A percentile compares a stretch with the other conserved stretches of the same genome.
Conservation (phyloP, 2,329 filamentous ascomycete genomes). For the Fusarium continuum region DNA sequence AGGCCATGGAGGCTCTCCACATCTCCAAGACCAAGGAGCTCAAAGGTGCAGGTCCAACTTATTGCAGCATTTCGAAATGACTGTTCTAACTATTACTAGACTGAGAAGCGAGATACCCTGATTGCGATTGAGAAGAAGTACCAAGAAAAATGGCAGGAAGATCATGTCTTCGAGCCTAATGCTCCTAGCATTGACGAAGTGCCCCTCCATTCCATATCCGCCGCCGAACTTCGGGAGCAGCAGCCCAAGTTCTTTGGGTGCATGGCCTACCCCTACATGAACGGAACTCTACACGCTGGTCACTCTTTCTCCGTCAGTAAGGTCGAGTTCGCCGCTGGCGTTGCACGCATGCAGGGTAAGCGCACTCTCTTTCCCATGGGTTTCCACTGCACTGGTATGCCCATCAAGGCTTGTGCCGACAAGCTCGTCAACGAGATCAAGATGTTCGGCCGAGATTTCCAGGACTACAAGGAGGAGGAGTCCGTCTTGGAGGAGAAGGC, state of each 20-base stretch:
- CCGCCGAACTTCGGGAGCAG: slow-evolving; percentile 79
- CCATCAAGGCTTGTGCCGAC: slow-evolving; percentile 96
- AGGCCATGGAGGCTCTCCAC: slow-evolving; percentile 61
- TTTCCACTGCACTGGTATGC: slow-evolving; percentile 94
- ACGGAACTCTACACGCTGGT: slow-evolving; percentile 87
- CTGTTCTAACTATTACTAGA: slow-evolving; percentile 58
- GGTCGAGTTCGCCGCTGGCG: slow-evolving; percentile 89
- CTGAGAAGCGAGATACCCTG: slow-evolving; percentile 86
- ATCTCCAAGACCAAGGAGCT: slow-evolving; percentile 70
- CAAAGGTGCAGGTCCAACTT: slow-evolving; percentile 59
- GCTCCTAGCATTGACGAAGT: slow-evolving; percentile 83
- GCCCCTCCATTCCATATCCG: slow-evolving; percentile 76
- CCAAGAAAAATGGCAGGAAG: slow-evolving; percentile 70
- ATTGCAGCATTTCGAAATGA: background rate
- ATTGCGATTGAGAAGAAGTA: slow-evolving; percentile 91
- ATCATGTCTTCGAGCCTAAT: slow-evolving; percentile 80
- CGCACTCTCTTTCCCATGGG: slow-evolving; percentile 87
- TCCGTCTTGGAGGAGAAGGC: slow-evolving; percentile 59
- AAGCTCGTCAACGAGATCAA: slow-evolving; percentile 91
- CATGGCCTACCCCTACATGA: slow-evolving; percentile 73
- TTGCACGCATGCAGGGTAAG: slow-evolving; percentile 90
- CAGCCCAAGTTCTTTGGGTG: slow-evolving; percentile 89
- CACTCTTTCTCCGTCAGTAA: slow-evolving; percentile 94
- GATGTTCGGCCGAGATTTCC: slow-evolving; percentile 87
- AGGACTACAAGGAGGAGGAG: slow-evolving; percentile 74